Base-by-base conservation (phyloP, 2,329 filamentous ascomycete genomes). In the Neoascochyta sp. region DNA sequence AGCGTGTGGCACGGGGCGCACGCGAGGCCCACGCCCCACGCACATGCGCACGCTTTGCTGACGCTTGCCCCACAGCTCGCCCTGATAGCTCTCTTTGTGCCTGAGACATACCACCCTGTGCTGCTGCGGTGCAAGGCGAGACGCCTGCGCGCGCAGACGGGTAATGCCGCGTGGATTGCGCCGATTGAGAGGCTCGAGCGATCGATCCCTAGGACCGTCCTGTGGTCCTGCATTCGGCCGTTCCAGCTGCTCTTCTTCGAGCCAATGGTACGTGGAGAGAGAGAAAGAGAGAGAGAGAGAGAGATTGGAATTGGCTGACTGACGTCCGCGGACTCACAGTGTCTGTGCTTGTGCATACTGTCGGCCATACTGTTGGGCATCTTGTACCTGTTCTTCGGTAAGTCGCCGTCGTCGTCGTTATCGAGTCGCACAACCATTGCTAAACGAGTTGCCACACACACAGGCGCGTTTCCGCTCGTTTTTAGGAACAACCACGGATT, bases 301-400 rank as follows among this genome's bases (percentile, higher is more conserved):
- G n/a, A n/a, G n/a, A n/a, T n/a, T n/a, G n/a, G n/a, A n/a, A n/a
- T n/a, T n/a, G n/a, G n/a, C n/a, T n/a, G n/a, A n/a, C n/a, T 22
- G 15, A 16, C 20, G 20, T 15, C 3, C 24, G 19, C 3, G 18
- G 2, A n/a, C n/a, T 43, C 25, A 48, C 35, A 65, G 60, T 85
- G 81, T 37, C 68, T 92, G 34, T 79, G 80, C 45, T 77, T 95
- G 15, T 92, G 87, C 62, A 65, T 92, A 13, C 84, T 89, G 48
- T 86, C 85, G 1, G 86, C 87, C 21, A 77, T 95, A 31, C 68
- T 95, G n/a, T 71, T 95, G 6, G 89, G 88, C 4, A 83, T 94
- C 24, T 67, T 95, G 3, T 95, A 95, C 57, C 76, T 95, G 21
- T 94, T 93, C 68, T 93, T 94, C 57, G n/a, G 35, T 38, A 10